A percentile compares a stretch with the other conserved stretches of the same genome.
phyloP scores from a whole-genome alignment of 768 basidiomycete species.

The Leccinum imitatum region DNA sequence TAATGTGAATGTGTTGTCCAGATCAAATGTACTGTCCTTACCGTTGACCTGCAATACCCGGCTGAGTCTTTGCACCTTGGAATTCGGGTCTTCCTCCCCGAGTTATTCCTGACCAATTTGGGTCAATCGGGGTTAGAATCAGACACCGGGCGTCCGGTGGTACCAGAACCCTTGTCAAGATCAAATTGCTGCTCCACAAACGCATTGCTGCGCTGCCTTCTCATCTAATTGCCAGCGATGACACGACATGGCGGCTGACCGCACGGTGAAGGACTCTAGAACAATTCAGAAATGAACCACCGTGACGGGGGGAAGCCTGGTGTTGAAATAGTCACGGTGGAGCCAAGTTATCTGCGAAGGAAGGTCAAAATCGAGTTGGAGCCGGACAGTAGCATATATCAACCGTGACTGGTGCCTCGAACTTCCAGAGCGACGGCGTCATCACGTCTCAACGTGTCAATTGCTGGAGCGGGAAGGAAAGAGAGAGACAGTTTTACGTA shows the following conservation, averaged over 20 bases:
- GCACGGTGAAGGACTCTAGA: not conserved
- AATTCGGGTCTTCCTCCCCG: not conserved
- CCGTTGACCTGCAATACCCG: slow-evolving; percentile 13
- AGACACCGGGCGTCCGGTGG: not conserved
- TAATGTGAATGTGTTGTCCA: too few species aligned
- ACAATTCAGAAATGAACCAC: slow-evolving; percentile 6
- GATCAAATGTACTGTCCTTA: not conserved
- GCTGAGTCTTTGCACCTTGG: slow-evolving; percentile 10
- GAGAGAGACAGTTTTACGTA: not conserved
- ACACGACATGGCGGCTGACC: not conserved
- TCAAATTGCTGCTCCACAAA: slow-evolving; percentile 1
- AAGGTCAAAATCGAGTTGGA: not conserved
- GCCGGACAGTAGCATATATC: not conserved
- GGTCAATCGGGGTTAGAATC: slow-evolving; percentile 8
- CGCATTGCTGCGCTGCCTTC: not conserved
- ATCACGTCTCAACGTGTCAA: not conserved
- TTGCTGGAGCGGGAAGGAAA: too few species aligned
- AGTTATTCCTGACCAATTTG: not conserved
- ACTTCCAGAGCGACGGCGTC: not conserved
- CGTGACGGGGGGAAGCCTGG: not conserved
- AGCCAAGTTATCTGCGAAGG: slow-evolving; percentile 3
- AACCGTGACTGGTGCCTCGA: not conserved
- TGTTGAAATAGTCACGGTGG: not conserved
- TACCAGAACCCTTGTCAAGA: slow-evolving; percentile 3
- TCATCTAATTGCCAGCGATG: not conserved